Conservation (phyloP, 257 asterid genomes). For the Solanum paucissectum region DNA sequence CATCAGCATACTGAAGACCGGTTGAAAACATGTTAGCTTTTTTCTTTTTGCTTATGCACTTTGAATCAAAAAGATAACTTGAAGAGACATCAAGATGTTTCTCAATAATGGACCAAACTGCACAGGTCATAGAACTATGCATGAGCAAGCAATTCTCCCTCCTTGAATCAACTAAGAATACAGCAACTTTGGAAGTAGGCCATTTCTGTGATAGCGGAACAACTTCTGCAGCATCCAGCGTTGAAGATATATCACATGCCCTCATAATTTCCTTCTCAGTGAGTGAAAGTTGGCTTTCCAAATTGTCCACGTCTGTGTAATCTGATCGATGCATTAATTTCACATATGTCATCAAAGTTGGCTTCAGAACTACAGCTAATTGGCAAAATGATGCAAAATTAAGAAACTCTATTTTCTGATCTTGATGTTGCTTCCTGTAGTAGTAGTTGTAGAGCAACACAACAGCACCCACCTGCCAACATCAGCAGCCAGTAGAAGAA, state of each 20-base stretch:
- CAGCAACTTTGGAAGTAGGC: constrained; percentile 16
- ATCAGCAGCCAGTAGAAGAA: neutral
- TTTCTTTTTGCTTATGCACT: constrained; percentile 1
- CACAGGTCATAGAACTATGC: constrained; percentile 3
- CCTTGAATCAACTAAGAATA: constrained; percentile 8
- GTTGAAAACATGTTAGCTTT: neutral
- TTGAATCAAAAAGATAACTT: neutral
- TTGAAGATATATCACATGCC: constrained; percentile 13
- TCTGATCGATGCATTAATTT: constrained; percentile 12
- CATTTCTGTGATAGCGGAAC: constrained; percentile 1
- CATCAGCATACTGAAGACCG: neutral
- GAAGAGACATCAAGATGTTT: constrained; percentile 6
- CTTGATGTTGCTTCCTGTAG: constrained; percentile 11
- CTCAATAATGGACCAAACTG: constrained; percentile 18
- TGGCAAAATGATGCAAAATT: constrained; percentile 14
- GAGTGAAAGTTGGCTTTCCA: constrained; percentile 15
- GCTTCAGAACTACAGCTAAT: constrained; percentile 15
- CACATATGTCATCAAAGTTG: constrained; percentile 11
- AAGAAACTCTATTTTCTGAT: neutral
- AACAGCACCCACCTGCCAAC: constrained; percentile 17
- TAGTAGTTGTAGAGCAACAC: constrained; percentile 21
- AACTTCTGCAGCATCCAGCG: constrained; percentile 10
- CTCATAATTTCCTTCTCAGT: constrained; percentile 18
- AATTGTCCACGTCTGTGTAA: constrained; percentile 4
- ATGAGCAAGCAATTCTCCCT: constrained; percentile 11